A percentile compares a stretch with the other conserved stretches of the same genome.
Conservation (phyloP, 2,329 filamentous ascomycete species). For the Neurospora crassa region DNA sequence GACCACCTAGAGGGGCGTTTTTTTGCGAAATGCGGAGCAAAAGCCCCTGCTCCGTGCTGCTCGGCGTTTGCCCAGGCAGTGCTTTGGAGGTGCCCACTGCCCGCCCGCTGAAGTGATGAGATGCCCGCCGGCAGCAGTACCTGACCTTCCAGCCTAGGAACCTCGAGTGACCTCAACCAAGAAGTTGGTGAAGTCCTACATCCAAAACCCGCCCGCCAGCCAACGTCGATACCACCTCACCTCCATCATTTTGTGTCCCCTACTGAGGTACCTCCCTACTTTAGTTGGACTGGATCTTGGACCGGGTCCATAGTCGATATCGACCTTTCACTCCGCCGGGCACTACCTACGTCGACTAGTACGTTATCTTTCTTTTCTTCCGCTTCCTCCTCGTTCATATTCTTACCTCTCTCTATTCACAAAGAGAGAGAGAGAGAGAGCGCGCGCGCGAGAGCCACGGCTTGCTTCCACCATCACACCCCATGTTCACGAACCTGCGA, state of each 20-base stretch:
- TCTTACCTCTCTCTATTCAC: not conserved
- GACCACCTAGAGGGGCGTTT: not conserved
- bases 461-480: not conserved
- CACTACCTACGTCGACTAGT: not conserved
- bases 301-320: not conserved
- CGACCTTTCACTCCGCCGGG: not conserved
- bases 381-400: not conserved
- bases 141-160: not conserved
- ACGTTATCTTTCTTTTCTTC: not conserved
- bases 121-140: not conserved
- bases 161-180: not conserved
- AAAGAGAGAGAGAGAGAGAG: not conserved
- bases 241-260: not conserved
- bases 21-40: constrained; percentile 9
- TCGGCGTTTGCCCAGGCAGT: not conserved
- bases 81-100: not conserved
- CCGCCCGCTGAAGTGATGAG: not conserved
- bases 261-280: not conserved
- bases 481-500: not conserved
- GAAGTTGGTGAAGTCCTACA: not conserved
- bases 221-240: not conserved
- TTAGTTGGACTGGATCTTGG: not conserved
- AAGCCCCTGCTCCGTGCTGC: constrained; percentile 4
- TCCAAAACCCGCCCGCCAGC: not conserved
- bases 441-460: not conserved